Base-by-base conservation (phyloP, 2,329 filamentous ascomycete species). In the Colletotrichum tabaci region DNA sequence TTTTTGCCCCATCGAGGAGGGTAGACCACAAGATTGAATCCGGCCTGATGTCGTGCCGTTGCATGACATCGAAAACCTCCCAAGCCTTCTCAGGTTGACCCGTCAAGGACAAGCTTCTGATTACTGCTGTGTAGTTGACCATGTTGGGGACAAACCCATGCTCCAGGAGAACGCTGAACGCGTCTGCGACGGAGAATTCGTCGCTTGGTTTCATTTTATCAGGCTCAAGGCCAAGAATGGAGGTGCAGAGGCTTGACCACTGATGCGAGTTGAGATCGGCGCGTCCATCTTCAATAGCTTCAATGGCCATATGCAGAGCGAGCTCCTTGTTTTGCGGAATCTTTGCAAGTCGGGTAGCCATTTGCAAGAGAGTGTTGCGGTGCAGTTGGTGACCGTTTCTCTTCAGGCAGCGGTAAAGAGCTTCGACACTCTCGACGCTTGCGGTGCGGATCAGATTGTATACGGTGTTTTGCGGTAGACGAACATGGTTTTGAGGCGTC, bases 1-100 rank as follows among this genome's bases (percentile, higher is more conserved):
- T 78, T 75, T 94, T 94, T 62, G 93, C 92, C 42, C 92, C 92
- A 70, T 91, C 88, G 52, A 97, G 87, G 44, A 98, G 84, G 38
- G 90, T 90, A 1, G 90, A 86, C 78, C 91, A 94, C 0, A 94
- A 92, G 74, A 90, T 87, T 0, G 82, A 82, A 78, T 97, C 91
- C 0, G 93, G 88, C 65, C 87, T 79, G 18, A 93, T 83, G 3
- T 88, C 87, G 74, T 89, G 86, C 16, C 86, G 81, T 61, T 87
- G 82, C 79, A 95, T 88, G 50, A 90, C 85, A 30, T 90, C 85
- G 75, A 92, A 90, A 61, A 96, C 87, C 50, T 88, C 85, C 82
- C 90, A 90, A 0, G 91, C 92, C 3, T 90, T 89, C 47, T 87
- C 84, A 9, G 89, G 79, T 75, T 94, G 89, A 13, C 88, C 87